Conservation (phyloP, 176 grass and related monocot genomes). For the Poa annua region DNA sequence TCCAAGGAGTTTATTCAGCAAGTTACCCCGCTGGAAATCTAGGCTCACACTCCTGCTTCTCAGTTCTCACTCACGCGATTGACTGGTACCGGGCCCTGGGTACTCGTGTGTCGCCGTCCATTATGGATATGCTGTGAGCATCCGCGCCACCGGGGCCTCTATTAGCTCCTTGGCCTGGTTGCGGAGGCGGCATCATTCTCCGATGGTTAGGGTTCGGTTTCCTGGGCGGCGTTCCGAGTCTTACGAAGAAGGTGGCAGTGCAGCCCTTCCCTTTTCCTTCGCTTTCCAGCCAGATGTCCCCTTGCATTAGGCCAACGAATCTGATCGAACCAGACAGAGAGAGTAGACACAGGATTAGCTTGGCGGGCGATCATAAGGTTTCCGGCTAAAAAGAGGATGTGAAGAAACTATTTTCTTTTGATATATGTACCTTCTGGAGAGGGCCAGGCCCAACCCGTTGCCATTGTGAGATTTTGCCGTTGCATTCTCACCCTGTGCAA, state of each 20-base stretch:
- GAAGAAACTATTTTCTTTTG: conserved; percentile 19
- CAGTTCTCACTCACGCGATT: conserved; percentile 33
- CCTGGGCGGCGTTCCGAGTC: conserved; percentile 47
- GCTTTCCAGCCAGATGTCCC: conserved; percentile 73
- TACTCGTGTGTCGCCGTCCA: not conserved
- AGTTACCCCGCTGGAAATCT: no score
- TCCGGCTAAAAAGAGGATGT: not conserved
- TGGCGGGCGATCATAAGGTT: not conserved
- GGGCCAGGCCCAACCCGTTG: conserved; percentile 73
- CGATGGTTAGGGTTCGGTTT: conserved; percentile 39
- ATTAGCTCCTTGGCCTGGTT: conserved; percentile 18
- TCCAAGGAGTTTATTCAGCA: no score
- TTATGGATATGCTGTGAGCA: conserved; percentile 23
- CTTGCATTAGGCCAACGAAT: conserved; percentile 71
- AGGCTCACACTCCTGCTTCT: not conserved
- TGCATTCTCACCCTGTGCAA: conserved; percentile 40
- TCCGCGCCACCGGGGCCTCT: not conserved
- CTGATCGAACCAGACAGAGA: conserved; percentile 37
- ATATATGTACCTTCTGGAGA: conserved; percentile 72
- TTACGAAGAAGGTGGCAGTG: conserved; percentile 56
- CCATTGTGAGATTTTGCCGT: conserved; percentile 26
- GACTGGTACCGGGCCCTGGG: conserved; percentile 40
- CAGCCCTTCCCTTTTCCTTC: conserved; percentile 72
- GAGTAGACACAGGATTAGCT: conserved; percentile 7
- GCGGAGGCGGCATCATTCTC: conserved; percentile 23